Conservation (phyloP, 352 stramenopile species). For the Globisporangium parvum region DNA sequence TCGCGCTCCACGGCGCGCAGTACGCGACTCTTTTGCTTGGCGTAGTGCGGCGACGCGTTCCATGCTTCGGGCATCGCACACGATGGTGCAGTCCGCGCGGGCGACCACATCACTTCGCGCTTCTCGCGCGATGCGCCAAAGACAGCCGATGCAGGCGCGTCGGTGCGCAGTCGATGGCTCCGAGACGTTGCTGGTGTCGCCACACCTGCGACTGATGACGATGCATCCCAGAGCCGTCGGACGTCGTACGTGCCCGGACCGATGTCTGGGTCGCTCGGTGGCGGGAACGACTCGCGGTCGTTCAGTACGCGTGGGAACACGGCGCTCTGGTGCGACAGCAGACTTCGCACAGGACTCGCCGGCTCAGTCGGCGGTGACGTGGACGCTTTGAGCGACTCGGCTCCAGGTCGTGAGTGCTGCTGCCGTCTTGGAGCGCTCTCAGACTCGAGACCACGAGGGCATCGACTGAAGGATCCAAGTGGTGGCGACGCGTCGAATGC, state of each 20-base stretch:
- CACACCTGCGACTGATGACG: neutral
- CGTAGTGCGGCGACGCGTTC: constrained; percentile 52
- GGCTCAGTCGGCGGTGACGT: neutral
- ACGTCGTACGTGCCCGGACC: constrained; percentile 34
- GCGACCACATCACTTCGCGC: constrained; percentile 43
- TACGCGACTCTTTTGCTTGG: constrained; percentile 46
- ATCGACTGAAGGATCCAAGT: constrained; percentile 10
- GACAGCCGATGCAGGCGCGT: constrained; percentile 24
- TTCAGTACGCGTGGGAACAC: constrained; percentile 8
- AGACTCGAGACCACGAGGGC: constrained; percentile 3
- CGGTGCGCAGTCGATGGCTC: constrained; percentile 5
- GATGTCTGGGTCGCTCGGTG: constrained; percentile 8
- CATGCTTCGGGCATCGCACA: constrained; percentile 34
- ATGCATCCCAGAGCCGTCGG: constrained; percentile 38
- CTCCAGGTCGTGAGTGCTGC: neutral
- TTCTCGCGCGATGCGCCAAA: constrained; percentile 42
- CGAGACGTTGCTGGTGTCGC: neutral
- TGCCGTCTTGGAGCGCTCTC: neutral
- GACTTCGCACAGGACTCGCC: constrained; percentile 2
- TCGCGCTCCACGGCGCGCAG: constrained; percentile 17
- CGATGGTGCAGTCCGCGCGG: constrained; percentile 26
- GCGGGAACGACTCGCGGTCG: constrained; percentile 1
- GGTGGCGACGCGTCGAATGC: neutral
- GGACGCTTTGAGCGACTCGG: no score
- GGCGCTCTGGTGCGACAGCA: constrained; percentile 9